Evolutionary conservation across 2,329 filamentous ascomycete genomes (phyloP), one percentile per base, ranked within the genome.

Genomic region (Bisporella sp.): DNA sequence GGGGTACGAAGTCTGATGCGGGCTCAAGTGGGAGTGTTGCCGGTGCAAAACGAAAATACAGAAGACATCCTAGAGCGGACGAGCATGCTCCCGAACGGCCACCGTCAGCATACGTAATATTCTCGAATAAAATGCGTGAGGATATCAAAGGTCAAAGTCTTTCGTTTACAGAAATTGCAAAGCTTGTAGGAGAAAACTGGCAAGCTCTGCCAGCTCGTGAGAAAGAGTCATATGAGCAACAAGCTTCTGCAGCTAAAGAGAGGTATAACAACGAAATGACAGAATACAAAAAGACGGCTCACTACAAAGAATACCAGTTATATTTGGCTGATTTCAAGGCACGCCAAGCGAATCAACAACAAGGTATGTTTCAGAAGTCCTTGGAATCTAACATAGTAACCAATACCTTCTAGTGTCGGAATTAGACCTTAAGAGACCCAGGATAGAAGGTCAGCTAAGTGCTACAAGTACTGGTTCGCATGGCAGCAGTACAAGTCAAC

Each of bases 121-220:
- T 93, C 62, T 91, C 88, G 1, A 92, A 92, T 60, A 87, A 86
- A 68, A 85, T 89, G 68, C 80, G 88, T 59, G 88, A 92, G 59
- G 81, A 87, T 28, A 69, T 92, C 29, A 89, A 87, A 63, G 85
- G 82, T 4, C 82, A 86, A 52, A 87, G 85, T 45, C 69, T 92
- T 4, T 86, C 84, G 1, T 93, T 93, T 60, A 90, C 87, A 1
- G 87, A 91, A 61, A 90, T 92, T 55, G 87, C 87, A 8, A 91
- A 91, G 62, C 71, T 89, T 1, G 87, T 91, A 1, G 87, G 87
- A 5, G 87, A 92, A 62, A 81, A 86, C 62, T 92, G 87, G 87
- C 87, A 92, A 63, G 83, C 80, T 47, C 69, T 92, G 6, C 73
- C 79, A 2, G 73, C 80, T 1, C 68, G 72, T 1, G 82, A 87